Evolutionary conservation across 192 early-diverging fungal genomes (phyloP).

Genomic region (Dissophora ornata): DNA sequence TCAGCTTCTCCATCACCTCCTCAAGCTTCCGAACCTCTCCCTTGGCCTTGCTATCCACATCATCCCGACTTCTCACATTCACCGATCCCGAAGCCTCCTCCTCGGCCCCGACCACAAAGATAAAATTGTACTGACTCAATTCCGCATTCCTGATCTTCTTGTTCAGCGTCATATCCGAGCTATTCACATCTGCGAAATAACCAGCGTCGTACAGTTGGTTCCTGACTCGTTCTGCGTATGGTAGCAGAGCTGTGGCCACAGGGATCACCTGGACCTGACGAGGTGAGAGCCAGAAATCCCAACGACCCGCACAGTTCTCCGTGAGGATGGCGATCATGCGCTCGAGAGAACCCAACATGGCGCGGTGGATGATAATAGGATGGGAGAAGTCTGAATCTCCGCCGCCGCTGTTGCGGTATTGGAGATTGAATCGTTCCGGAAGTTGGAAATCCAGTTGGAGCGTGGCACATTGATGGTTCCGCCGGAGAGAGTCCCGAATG

Average conservation of each 20-base stretch:
- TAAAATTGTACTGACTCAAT: slow-evolving; percentile 94
- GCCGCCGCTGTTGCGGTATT: slow-evolving; percentile 79
- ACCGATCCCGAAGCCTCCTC: slow-evolving; percentile 80
- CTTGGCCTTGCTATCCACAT: slow-evolving; percentile 76
- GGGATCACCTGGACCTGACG: slow-evolving; percentile 93
- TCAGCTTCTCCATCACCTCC: slow-evolving; percentile 73
- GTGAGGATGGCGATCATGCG: slow-evolving; percentile 95
- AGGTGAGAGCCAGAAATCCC: slow-evolving; percentile 96
- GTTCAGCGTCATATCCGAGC: slow-evolving; percentile 86
- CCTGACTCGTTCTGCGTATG: slow-evolving; percentile 82
- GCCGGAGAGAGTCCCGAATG: slow-evolving; percentile 90
- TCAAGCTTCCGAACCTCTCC: slow-evolving; percentile 78
- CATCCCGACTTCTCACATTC: slow-evolving; percentile 91
- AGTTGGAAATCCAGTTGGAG: slow-evolving; percentile 99
- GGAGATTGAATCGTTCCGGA: slow-evolving; percentile 90
- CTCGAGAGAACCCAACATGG: slow-evolving; percentile 95
- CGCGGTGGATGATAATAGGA: slow-evolving; percentile 99
- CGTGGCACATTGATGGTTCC: slow-evolving; percentile 96
- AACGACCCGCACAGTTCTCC: slow-evolving; percentile 96
- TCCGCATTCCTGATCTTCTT: slow-evolving; percentile 98
- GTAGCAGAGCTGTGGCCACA: slow-evolving; percentile 75
- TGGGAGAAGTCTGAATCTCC: slow-evolving; percentile 67
- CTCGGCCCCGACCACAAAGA: slow-evolving; percentile 94
- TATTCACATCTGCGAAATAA: slow-evolving; percentile 87
- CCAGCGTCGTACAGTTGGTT: slow-evolving; percentile 73